Base-by-base conservation (phyloP, 345 rosid genomes). In the Salix viminalis region DNA sequence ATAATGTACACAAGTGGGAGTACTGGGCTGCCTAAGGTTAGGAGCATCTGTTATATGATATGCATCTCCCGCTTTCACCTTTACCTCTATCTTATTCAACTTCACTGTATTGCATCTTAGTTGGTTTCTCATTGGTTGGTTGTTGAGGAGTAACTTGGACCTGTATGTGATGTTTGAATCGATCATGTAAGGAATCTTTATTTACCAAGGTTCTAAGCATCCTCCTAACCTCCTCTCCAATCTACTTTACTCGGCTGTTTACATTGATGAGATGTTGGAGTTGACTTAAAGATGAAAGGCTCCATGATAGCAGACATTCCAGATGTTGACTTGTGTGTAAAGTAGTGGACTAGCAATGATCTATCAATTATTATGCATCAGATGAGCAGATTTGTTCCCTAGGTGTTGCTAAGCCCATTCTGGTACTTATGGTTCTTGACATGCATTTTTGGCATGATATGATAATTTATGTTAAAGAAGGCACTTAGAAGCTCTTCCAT, bases 1-100 rank as follows among this genome's bases (percentile, higher is more conserved):
- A 91, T 96, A 77, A 94, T 96, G 99, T 96, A 94, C 80, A 96
- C 99, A 70, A 96, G 99, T 88, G 99, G 99, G 73, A 94, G 99
- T 83, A 92, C 98, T 77, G 97, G 99, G 37, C 79, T 94, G 88
- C 98, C 98, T 21, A 96, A 96, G 97, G 99, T 94, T 79, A 72
- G 88, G 79, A 80, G 64, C 65, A 39, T 75, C 54, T 14, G 24
- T 72, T 68, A 28, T 41, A 37, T 62, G 42, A 44, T 79, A 16
- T 21, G 11, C 42, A 41, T 65, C 69, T 72, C 23, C 46, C 26
- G 26, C 39, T 52, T 80, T 69, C 24, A 36, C 37, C 37, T 36
- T 36, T 36, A 36, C 36, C 30, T 61, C 58, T 36, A 67, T 32
- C 75, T 78, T 69, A 44, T 60, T 64, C 72, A 54, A 41, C 30